Conservation (phyloP, 2,329 filamentous ascomycete species). For the Aspergillus nomiae region DNA sequence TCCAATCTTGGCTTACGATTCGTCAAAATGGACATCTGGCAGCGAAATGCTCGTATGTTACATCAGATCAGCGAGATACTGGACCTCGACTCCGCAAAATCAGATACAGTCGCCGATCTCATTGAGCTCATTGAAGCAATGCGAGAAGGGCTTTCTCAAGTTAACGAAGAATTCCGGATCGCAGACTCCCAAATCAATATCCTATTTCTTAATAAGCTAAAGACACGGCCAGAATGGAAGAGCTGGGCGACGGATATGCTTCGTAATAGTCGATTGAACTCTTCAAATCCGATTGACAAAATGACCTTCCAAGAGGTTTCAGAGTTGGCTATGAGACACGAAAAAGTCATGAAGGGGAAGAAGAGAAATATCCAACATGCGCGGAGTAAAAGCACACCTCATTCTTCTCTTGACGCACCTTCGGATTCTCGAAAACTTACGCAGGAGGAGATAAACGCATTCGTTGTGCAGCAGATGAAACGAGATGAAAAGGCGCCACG, state of each 20-base stretch:
- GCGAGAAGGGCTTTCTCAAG: constrained; percentile 28
- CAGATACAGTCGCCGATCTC: constrained; percentile 28
- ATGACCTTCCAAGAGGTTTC: constrained; percentile 27
- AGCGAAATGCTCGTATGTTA: constrained; percentile 29
- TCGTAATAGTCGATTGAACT: constrained; percentile 24
- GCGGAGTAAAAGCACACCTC: constrained; percentile 1
- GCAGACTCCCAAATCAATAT: constrained; percentile 29
- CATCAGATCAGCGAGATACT: constrained; percentile 32
- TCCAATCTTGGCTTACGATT: background rate
- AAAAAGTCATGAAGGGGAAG: constrained; percentile 14
- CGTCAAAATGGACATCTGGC: constrained; percentile 24
- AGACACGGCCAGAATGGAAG: constrained; percentile 27
- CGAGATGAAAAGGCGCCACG: constrained; percentile 10
- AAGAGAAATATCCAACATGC: constrained; percentile 3
- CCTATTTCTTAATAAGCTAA: constrained; percentile 29
- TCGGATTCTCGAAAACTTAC: constrained; percentile 15
- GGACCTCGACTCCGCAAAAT: constrained; percentile 28
- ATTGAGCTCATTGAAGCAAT: constrained; percentile 30
- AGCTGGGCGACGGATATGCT: constrained; percentile 29
- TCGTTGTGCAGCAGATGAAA: constrained; percentile 29
- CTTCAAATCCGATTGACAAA: constrained; percentile 19
- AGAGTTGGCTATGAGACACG: constrained; percentile 24
- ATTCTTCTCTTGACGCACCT: background rate
- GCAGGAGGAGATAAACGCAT: constrained; percentile 31
- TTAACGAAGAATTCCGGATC: constrained; percentile 27